Evolutionary conservation across 1,139 yeast genomes (phyloP), one percentile per base, ranked within the genome.

Genomic region (Kurtzmaniella quercitrusa): DNA sequence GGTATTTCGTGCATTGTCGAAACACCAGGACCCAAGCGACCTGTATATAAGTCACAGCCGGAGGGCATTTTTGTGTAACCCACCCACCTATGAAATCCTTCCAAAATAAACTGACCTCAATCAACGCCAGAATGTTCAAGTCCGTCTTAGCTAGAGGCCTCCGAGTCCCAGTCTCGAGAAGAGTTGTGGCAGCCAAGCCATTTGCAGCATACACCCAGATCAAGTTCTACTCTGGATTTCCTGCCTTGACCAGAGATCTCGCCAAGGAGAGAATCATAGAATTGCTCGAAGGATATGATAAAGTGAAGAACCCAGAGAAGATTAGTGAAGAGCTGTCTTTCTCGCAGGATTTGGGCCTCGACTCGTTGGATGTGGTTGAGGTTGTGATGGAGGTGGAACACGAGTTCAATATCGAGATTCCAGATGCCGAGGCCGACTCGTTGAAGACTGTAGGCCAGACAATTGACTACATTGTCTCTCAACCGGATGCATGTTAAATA

Each of bases 371-470:
- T 59, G 84, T 86, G 33, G 96, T 87, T 40, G 96, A 89, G 63
- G 91, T 88, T 37, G 79, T 89, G 37, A 88, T 89, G 89, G 95
- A 88, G 56, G 79, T 89, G 50, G 96, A 89, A 67, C 85, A 81
- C 55, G 95, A 88, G 59, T 82, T 82, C 63, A 79, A 82, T 54
- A 77, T 79, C 58, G 86, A 82, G 61, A 87, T 89, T 62, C 94
- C 95, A 40, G 96, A 89, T 65, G 79, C 82, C 54, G 91, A 86
- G 62, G 93, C 95, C 38, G 95, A 88, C 60, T 77, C 78, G 52
- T 80, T 89, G 62, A 85, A 82, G 70, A 85, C 94, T 24, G 88
- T 89, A 51, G 84, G 86, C 42, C 91, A 88, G 63, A 88, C 95
- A 39, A 75, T 87, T 52, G 88, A 85, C 54, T 84, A 81, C 66